These are phyloP conservation scores for Cicer bijugum DNA, from an alignment of 306 rosid species.

Conservation along the genomic window DNA sequence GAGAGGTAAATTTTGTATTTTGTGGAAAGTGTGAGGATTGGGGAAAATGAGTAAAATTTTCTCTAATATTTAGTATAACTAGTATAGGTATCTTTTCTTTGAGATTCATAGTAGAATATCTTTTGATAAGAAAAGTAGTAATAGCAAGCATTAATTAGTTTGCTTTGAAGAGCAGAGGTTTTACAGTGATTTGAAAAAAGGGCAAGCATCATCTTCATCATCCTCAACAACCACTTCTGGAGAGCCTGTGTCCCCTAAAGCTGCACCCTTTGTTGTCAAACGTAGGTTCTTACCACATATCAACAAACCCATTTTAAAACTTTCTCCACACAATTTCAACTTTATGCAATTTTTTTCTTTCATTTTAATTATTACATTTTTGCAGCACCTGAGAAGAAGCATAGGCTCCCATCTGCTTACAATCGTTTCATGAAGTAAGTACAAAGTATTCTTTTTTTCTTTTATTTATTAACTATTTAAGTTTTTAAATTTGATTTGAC, in stretches of 20 bases:
- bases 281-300: constrained; percentile 40
- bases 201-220: constrained; percentile 61
- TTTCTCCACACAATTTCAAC: too few species aligned
- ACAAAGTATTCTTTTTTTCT: neutral
- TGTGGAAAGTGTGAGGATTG: too few species aligned
- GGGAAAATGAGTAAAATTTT: too few species aligned
- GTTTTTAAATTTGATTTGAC: constrained; percentile 28
- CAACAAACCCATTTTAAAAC: neutral
- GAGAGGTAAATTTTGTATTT: too few species aligned
- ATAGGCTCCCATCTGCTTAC: constrained; percentile 95
- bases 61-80: too few species aligned
- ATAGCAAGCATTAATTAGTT: too few species aligned
- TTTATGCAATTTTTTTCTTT: too few species aligned
- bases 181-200: constrained; percentile 58
- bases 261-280: constrained; percentile 88
- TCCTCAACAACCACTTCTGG: constrained; percentile 60
- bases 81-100: too few species aligned
- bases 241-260: constrained; percentile 81
- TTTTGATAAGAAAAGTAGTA: too few species aligned
- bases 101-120: too few species aligned
- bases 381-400: constrained; percentile 98
- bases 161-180: constrained; percentile 60
- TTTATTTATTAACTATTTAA: neutral
- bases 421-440: constrained; percentile 98
- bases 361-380: neutral